Percentiles rank a stretch among this genome's conserved stretches.
Conservation (phyloP, 2,329 filamentous ascomycete genomes). For the Cercospora beticola region DNA sequence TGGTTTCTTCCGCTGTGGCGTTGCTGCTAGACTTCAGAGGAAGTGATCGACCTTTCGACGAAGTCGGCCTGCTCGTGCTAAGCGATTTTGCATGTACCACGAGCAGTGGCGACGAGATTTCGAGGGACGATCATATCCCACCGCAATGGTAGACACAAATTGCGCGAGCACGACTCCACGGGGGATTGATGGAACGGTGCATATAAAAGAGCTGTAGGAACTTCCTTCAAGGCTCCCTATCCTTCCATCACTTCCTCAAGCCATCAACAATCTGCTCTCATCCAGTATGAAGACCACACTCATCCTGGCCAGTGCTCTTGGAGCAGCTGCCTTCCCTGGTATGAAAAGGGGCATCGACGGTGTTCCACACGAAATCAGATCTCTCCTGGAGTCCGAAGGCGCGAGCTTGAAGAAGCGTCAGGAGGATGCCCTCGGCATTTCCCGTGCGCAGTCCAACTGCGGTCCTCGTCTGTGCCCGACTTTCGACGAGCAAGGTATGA, state of each 20-base stretch:
- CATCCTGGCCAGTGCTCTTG: constrained; percentile 22
- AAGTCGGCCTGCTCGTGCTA: neutral
- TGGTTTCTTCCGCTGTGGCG: neutral
- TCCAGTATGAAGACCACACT: constrained; percentile 23
- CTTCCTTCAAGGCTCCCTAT: no score
- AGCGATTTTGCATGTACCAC: neutral
- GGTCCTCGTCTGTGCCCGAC: constrained; percentile 21
- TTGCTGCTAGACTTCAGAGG: neutral
- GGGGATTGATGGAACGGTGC: neutral
- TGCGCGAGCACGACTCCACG: neutral
- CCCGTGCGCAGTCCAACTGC: constrained; percentile 23
- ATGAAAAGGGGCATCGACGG: constrained; percentile 10
- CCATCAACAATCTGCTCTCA: neutral
- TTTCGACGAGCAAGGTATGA: constrained; percentile 22
- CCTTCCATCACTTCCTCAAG: neutral
- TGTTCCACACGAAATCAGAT: constrained; percentile 7
- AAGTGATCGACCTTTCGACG: neutral
- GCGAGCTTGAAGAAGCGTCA: no score
- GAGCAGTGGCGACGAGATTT: neutral
- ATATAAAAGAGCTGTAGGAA: no score
- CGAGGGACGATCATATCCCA: neutral
- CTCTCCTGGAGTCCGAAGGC: no score
- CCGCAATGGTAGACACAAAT: neutral
- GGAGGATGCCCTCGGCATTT: constrained; percentile 23
- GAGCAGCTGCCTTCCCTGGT: constrained; percentile 24